phyloP scores from a whole-genome alignment of 306 rosid genomes.

The Albizia julibrissin region DNA sequence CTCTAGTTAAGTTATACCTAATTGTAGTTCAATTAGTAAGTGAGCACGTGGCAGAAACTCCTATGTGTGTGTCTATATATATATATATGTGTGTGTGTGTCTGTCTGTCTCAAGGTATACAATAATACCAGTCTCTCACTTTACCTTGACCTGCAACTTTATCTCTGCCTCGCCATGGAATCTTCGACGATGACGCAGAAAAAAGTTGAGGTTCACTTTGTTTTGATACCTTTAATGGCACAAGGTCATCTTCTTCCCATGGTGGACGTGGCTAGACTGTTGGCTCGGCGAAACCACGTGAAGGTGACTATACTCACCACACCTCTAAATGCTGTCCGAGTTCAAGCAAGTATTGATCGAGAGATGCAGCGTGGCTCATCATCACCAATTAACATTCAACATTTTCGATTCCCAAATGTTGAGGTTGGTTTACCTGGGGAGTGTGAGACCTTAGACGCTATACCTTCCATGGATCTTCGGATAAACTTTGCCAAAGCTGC shows the following conservation, averaged over 20 bases:
- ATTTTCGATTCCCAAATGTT: constrained; percentile 32
- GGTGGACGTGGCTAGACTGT: constrained; percentile 17
- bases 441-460: constrained; percentile 37
- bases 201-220: too few relatives aligned
- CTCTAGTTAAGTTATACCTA: too few relatives aligned
- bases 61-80: too few relatives aligned
- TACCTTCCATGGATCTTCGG: constrained; percentile 17
- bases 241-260: not conserved
- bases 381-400: constrained; percentile 37
- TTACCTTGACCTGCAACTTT: too few relatives aligned
- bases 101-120: too few relatives aligned
- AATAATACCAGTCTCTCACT: too few relatives aligned
- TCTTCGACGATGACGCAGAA: too few relatives aligned
- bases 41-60: too few relatives aligned
- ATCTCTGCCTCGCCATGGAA: too few relatives aligned
- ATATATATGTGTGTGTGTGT: too few relatives aligned
- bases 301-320: constrained; percentile 63
- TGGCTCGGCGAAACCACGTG: constrained; percentile 46
- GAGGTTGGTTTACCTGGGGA: constrained; percentile 6
- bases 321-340: constrained; percentile 54
- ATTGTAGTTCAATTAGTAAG: too few relatives aligned
- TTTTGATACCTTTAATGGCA: not conserved
- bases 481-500: constrained; percentile 48
- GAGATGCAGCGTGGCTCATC: constrained; percentile 30
- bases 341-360: constrained; percentile 35